Conservation (phyloP, 306 rosid species). For the Spatholobus suberectus region DNA sequence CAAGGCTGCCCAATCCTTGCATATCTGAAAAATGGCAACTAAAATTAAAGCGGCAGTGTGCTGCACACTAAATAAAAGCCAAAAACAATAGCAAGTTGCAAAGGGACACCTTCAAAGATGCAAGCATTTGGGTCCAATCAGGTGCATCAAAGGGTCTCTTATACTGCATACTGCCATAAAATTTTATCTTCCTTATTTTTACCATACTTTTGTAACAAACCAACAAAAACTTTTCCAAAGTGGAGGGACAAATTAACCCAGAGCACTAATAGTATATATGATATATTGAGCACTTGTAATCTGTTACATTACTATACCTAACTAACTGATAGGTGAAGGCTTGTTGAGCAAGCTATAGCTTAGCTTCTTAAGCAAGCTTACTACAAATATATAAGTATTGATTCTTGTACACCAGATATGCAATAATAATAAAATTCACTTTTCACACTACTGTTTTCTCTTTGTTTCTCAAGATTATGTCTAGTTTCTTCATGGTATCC, state of each 20-base stretch:
- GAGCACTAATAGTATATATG: no score
- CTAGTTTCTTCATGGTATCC: no score
- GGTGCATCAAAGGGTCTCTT: slow-evolving; percentile 8
- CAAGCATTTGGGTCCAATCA: slow-evolving; percentile 6
- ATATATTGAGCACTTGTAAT: no score
- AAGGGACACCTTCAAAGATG: not conserved
- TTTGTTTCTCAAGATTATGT: no score
- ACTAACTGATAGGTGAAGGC: no score
- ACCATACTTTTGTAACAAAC: not conserved
- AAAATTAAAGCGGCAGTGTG: slow-evolving; percentile 1
- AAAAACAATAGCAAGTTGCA: not conserved
- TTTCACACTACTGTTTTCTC: no score
- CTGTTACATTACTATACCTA: no score
- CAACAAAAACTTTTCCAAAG: not conserved
- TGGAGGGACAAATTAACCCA: not conserved
- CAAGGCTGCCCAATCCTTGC: not conserved
- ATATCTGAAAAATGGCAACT: not conserved
- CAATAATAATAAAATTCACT: no score
- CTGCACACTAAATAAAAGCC: not conserved
- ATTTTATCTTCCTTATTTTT: not conserved
- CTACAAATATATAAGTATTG: no score
- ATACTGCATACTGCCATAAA: slow-evolving; percentile 20
- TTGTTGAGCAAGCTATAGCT: no score
- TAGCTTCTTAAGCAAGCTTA: no score
- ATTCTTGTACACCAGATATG: no score